Conservation (phyloP, 2,329 filamentous ascomycete genomes). For the Hirsutella minnesotensis region DNA sequence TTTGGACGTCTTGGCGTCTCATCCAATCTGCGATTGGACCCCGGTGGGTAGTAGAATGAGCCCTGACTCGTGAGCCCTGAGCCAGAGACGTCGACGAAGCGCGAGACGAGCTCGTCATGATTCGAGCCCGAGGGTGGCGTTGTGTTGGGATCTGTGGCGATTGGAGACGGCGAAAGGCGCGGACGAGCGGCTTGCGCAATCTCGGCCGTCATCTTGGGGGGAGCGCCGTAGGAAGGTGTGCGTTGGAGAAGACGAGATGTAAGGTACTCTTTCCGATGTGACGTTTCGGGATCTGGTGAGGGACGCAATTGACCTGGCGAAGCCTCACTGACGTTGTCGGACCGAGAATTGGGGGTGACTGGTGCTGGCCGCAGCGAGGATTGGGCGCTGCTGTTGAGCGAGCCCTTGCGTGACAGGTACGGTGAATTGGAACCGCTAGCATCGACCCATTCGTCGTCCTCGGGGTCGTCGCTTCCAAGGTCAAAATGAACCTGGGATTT, state of each 20-base stretch:
- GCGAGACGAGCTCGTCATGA: slow-evolving; percentile 42
- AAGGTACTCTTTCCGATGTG: slow-evolving; percentile 50
- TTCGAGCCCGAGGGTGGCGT: slow-evolving; percentile 19
- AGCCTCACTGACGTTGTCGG: slow-evolving; percentile 20
- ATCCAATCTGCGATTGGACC: slow-evolving; percentile 17
- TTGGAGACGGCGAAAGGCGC: slow-evolving; percentile 21
- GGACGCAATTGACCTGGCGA: slow-evolving; percentile 7
- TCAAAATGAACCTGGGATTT: slow-evolving; percentile 52
- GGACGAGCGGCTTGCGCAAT: slow-evolving; percentile 27
- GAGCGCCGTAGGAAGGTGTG: slow-evolving; percentile 46
- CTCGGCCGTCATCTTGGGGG: slow-evolving; percentile 54
- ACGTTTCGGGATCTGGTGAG: slow-evolving; percentile 27
- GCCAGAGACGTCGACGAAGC: slow-evolving; percentile 42
- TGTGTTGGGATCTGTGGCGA: slow-evolving; percentile 15
- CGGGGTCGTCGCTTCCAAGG: slow-evolving; percentile 37
- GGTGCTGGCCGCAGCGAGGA: slow-evolving; percentile 29
- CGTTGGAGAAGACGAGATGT: slow-evolving; percentile 57
- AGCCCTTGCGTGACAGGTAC: slow-evolving; percentile 34
- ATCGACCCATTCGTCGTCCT: slow-evolving; percentile 53
- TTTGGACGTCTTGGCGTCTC: slow-evolving; percentile 26
- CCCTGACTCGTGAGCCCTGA: slow-evolving; percentile 37
- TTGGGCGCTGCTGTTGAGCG: slow-evolving; percentile 36
- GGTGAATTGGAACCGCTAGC: slow-evolving; percentile 52
- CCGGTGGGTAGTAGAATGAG: slow-evolving; percentile 34
- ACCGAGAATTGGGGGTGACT: slow-evolving; percentile 21